Base-by-base conservation (phyloP, 495 filamentous ascomycete genomes). In the Cudoniella acicularis region DNA sequence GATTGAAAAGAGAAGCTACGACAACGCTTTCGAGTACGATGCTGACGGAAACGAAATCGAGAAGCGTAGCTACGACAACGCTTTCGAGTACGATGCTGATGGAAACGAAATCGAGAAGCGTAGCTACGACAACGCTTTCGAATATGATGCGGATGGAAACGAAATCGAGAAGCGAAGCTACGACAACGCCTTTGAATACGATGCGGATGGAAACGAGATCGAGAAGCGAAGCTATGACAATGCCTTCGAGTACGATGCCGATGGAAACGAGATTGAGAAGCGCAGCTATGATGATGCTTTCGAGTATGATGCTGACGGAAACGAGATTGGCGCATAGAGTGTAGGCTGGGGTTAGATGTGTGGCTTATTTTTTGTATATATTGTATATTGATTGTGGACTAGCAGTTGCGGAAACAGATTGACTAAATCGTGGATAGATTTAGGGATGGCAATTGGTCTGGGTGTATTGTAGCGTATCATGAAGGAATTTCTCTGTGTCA, bases 1-100 rank as follows among this genome's bases (percentile, higher is more conserved):
- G 46, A 58, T 58, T 18, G 55, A 49, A 2, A 54, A 41, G 18
- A 11, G 48, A 25, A n/a, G 16, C 18, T 55, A 49, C 30, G 40
- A 59, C 2, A 52, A 52, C 25, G 57, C 52, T 52, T 45, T 46
- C 30, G 40, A 30, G n/a, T 59, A 59, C 26, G 56, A 59, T 27
- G 56, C 56, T 3, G 49, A 52, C 0, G 56, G 56, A 21, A 59
- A 59, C 21, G 56, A 59, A 36, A 58, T 58, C 18, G 55, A 49
- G 10, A 54, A 41, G 18, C 16, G 48, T 16, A n/a, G 16, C 18
- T 55, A 49, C 46, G 40, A 59, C 2, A 52, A 52, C 25, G 57
- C 52, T 52, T 45, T 46, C 30, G 40, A 30, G n/a, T 59, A 59
- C 26, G 56, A 59, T 27, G 56, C 56, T 3, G 49, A 52, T 0